Conservation (phyloP, 257 asterid species). For the Solanum commersonii region DNA sequence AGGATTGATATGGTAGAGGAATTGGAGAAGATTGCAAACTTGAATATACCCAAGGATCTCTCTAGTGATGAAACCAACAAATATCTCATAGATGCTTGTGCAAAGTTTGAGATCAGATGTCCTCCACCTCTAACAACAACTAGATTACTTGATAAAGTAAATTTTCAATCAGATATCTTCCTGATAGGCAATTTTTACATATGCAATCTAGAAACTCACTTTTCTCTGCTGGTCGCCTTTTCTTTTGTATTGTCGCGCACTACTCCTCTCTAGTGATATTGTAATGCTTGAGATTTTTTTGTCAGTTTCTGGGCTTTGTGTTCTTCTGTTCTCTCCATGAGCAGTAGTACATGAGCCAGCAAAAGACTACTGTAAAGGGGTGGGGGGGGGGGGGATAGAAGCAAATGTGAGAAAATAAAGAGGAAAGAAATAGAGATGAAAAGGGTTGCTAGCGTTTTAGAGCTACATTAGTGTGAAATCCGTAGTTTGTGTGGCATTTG, state of each 20-base stretch:
- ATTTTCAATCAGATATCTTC: not conserved
- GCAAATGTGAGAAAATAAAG: not conserved
- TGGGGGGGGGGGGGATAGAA: not conserved
- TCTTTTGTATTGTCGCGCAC: not conserved
- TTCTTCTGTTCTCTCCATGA: not conserved
- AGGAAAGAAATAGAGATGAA: not conserved
- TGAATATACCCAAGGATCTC: slow-evolving; percentile 79
- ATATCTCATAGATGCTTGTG: slow-evolving; percentile 66
- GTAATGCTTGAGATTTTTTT: not conserved
- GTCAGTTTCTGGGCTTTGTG: not conserved
- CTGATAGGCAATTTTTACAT: not conserved
- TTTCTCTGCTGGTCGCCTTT: not conserved
- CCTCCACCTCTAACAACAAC: slow-evolving; percentile 91
- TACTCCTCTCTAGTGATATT: not conserved
- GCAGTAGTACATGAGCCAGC: not conserved
- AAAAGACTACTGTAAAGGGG: not conserved
- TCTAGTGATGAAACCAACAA: slow-evolving; percentile 67
- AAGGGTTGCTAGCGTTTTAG: not conserved
- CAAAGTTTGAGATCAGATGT: slow-evolving; percentile 66
- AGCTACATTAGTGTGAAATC: not conserved
- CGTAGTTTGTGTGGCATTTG: not conserved
- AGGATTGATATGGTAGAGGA: slow-evolving; percentile 91
- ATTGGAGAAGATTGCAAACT: slow-evolving; percentile 70
- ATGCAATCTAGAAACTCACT: not conserved
- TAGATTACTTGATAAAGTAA: slow-evolving; percentile 79